These are phyloP conservation scores for Colletotrichum falcatum DNA, from an alignment of 2,329 filamentous ascomycete genomes.

Conservation along the genomic window DNA sequence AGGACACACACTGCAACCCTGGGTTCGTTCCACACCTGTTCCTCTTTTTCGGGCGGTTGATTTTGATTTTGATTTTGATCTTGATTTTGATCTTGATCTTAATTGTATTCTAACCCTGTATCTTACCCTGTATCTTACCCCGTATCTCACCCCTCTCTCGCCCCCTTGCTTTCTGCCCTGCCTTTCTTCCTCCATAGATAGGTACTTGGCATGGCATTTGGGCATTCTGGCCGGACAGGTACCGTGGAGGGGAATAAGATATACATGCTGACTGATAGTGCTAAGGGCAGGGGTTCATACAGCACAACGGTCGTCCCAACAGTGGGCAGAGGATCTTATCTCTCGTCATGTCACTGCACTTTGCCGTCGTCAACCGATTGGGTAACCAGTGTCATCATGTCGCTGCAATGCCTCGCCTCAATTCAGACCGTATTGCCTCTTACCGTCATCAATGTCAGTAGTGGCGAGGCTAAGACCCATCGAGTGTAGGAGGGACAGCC, in stretches of 20 bases:
- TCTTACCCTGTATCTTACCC: too few species aligned
- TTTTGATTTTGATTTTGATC: neutral
- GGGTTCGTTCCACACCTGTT: neutral
- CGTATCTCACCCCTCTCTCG: neutral
- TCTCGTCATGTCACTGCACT: conserved; percentile 3
- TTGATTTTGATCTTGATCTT: neutral
- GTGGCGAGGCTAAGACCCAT: conserved; percentile 25
- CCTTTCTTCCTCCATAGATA: neutral
- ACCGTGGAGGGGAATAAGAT: neutral
- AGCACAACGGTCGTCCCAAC: conserved; percentile 28
- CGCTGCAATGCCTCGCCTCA: conserved; percentile 4
- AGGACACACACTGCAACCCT: conserved; percentile 14
- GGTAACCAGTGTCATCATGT: neutral
- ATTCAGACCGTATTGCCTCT: neutral
- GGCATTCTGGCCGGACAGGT: neutral
- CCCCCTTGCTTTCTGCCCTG: neutral
- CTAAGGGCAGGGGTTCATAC: conserved; percentile 33
- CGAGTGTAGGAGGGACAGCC: conserved; percentile 8
- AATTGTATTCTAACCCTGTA: neutral
- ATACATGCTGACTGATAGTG: conserved; percentile 6
- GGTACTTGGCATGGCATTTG: too few species aligned
- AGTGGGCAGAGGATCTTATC: conserved; percentile 6
- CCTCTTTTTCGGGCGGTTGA: neutral
- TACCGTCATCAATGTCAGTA: conserved; percentile 16
- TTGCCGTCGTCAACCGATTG: neutral